phyloP scores from a whole-genome alignment of 208 protist genomes.

The Wallacemonas collosoma region DNA sequence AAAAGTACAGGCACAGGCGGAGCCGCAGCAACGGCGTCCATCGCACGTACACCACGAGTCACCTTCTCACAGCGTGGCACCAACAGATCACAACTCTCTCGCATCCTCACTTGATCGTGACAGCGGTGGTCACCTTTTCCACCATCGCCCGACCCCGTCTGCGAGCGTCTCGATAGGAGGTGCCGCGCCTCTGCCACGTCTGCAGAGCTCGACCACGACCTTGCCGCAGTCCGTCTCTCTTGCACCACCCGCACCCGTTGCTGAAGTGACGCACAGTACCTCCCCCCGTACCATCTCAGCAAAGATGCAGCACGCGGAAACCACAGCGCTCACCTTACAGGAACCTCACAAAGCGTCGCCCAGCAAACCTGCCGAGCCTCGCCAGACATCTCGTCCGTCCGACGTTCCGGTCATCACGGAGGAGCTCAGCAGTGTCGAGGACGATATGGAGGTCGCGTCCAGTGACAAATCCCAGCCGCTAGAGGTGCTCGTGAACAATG shows the following conservation, averaged over 20 bases:
- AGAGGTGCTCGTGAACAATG: not conserved
- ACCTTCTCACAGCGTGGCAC: not conserved
- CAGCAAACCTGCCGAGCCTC: slow-evolving; percentile 6
- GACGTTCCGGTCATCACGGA: not conserved
- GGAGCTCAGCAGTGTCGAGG: slow-evolving; percentile 14
- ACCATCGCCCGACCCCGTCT: slow-evolving; percentile 16
- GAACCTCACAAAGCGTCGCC: slow-evolving; percentile 28
- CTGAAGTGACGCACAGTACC: not conserved
- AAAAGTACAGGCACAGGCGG: not conserved
- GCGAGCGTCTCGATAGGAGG: not conserved
- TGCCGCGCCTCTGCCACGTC: slow-evolving; percentile 29
- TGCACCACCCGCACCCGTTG: slow-evolving; percentile 2
- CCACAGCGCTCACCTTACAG: slow-evolving; percentile 11
- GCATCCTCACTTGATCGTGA: slow-evolving; percentile 1
- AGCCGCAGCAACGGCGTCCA: not conserved
- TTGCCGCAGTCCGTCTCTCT: slow-evolving; percentile 9
- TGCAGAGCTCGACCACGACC: slow-evolving; percentile 38
- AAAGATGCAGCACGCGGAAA: not conserved
- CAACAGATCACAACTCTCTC: not conserved
- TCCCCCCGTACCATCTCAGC: not conserved
- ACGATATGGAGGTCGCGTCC: not conserved
- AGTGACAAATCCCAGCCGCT: not conserved
- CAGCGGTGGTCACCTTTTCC: not conserved
- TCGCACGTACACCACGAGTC: not conserved
- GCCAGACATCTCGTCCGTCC: not conserved